A percentile compares a stretch with the other conserved stretches of the same genome.
Evolutionary conservation across 225 moss, liverwort and hornwort genomes (phyloP).

Genomic region (Takakia lepidozioides): DNA sequence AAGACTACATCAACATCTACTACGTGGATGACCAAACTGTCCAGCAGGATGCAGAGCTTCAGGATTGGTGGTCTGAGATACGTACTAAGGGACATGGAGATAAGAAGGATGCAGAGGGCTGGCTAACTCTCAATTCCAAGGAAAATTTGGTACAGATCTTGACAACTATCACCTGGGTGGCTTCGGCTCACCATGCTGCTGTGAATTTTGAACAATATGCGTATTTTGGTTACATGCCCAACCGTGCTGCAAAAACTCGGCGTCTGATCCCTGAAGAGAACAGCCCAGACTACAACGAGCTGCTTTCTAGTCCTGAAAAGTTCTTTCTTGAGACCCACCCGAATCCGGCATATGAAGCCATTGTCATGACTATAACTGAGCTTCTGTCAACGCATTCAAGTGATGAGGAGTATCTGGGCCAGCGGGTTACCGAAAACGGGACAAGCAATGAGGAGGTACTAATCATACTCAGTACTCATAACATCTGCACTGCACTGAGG

Average conservation of each 20-base stretch:
- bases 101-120: constrained; percentile 43
- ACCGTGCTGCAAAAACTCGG: constrained; percentile 38
- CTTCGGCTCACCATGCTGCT: constrained; percentile 63
- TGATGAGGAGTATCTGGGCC: constrained; percentile 67
- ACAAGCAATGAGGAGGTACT: constrained; percentile 30
- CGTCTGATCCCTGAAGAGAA: constrained; percentile 46
- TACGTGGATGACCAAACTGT: constrained; percentile 45
- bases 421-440: constrained; percentile 32
- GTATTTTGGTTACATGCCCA: constrained; percentile 49
- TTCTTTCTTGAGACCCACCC: constrained; percentile 40
- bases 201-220: constrained; percentile 75
- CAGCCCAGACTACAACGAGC: constrained; percentile 21
- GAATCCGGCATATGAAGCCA: constrained; percentile 15
- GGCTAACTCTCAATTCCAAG: constrained; percentile 41
- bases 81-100: constrained; percentile 46
- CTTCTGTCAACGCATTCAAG: constrained; percentile 52
- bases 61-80: constrained; percentile 64
- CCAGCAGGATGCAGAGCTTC: constrained; percentile 44
- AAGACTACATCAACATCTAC: constrained; percentile 35
- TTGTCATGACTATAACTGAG: constrained; percentile 49
- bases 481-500: too few relatives aligned
- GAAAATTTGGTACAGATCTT: constrained; percentile 23
- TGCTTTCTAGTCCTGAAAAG: constrained; percentile 25
- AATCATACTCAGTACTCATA: too few relatives aligned
- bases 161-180: constrained; percentile 62